These are phyloP conservation scores for Herpotrichia juniperi DNA, from an alignment of 2,329 filamentous ascomycete species.

Conservation along the genomic window DNA sequence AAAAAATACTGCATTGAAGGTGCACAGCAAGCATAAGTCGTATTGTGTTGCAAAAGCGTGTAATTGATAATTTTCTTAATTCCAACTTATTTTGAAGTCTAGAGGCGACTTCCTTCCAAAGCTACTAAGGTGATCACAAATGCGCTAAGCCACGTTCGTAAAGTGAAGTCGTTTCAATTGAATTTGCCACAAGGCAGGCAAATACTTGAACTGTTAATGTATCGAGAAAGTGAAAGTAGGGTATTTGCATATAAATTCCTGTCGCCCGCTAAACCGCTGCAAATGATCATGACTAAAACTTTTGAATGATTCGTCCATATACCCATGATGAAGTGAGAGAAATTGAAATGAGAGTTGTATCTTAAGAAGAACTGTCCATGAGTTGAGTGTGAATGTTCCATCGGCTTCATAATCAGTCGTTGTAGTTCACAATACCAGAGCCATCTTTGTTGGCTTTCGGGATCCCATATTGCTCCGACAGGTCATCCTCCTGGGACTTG, in stretches of 20 bases:
- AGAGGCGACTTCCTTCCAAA: too few relatives aligned
- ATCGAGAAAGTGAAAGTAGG: neutral
- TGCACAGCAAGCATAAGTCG: too few relatives aligned
- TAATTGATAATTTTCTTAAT: too few relatives aligned
- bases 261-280: constrained; percentile 3
- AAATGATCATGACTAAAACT: neutral
- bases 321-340: neutral
- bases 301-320: neutral
- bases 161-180: too few relatives aligned
- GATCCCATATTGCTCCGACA: constrained; percentile 54
- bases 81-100: too few relatives aligned
- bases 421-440: constrained; percentile 62
- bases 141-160: too few relatives aligned
- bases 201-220: neutral
- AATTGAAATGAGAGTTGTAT: too few relatives aligned
- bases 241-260: neutral
- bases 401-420: constrained; percentile 47
- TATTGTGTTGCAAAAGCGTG: too few relatives aligned
- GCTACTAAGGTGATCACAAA: too few relatives aligned
- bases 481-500: constrained; percentile 61
- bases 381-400: too few relatives aligned
- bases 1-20: too few relatives aligned
- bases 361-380: neutral
- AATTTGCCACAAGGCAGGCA: too few relatives aligned
- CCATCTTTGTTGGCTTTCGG: constrained; percentile 63